Evolutionary conservation across 2,329 filamentous ascomycete genomes (phyloP).

Genomic region (Cytospora schulzeri): DNA sequence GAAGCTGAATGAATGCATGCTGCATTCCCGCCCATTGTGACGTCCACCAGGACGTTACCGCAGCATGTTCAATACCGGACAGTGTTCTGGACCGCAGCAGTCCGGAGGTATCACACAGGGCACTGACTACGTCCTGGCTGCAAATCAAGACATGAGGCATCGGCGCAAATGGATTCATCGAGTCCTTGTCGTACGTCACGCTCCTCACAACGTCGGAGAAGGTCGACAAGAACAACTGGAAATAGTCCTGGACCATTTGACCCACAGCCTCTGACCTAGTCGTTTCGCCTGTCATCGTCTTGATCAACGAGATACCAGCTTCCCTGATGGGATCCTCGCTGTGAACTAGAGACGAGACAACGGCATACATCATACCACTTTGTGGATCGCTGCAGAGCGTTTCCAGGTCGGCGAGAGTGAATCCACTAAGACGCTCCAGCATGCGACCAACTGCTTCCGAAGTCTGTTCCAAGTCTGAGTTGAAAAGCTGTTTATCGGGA

Average conservation of each 20-base stretch:
- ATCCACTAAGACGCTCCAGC: conserved; percentile 77
- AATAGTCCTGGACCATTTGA: conserved; percentile 48
- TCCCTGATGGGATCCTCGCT: conserved; percentile 79
- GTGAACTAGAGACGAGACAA: conserved; percentile 80
- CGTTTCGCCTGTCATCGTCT: conserved; percentile 73
- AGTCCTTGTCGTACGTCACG: conserved; percentile 45
- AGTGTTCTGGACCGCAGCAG: conserved; percentile 59
- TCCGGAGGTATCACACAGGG: conserved; percentile 59
- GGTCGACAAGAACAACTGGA: conserved; percentile 46
- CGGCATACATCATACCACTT: conserved; percentile 64
- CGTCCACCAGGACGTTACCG: conserved; percentile 79
- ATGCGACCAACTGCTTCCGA: conserved; percentile 68
- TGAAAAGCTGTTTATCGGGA: conserved; percentile 69
- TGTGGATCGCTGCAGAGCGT: conserved; percentile 68
- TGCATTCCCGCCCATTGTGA: conserved; percentile 80
- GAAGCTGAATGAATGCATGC: conserved; percentile 80
- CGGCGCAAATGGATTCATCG: conserved; percentile 55
- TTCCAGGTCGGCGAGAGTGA: conserved; percentile 68
- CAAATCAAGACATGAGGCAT: conserved; percentile 60
- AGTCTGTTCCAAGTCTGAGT: conserved; percentile 64
- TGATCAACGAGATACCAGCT: conserved; percentile 79
- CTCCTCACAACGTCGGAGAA: conserved; percentile 46
- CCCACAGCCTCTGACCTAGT: conserved; percentile 53
- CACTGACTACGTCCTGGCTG: conserved; percentile 58
- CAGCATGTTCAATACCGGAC: conserved; percentile 61